A percentile compares a stretch with the other conserved stretches of the same genome.
Conservation (phyloP, 495 filamentous ascomycete genomes). For the Penicillium tannophilum region DNA sequence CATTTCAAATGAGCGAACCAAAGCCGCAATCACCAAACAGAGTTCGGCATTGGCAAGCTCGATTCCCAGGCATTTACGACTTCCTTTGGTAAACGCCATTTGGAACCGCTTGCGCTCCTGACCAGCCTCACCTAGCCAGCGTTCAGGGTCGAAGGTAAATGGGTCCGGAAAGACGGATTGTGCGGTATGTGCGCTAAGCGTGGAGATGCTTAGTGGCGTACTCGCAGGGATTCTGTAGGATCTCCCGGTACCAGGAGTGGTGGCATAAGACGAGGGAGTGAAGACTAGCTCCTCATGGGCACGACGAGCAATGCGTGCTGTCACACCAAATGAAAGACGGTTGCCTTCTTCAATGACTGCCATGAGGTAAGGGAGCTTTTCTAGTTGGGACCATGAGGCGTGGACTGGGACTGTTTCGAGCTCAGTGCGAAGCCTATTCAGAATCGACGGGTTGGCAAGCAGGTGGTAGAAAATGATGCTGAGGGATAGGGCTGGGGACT, state of each 20-base stretch:
- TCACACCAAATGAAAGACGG: conserved; percentile 43
- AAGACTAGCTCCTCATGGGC: conserved; percentile 32
- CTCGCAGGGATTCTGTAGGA: conserved; percentile 28
- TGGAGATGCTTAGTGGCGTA: conserved; percentile 33
- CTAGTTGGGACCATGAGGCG: conserved; percentile 33
- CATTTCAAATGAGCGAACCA: conserved; percentile 29
- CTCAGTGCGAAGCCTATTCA: conserved; percentile 35
- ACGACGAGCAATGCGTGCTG: conserved; percentile 28
- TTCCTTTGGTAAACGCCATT: conserved; percentile 27
- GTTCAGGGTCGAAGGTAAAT: conserved; percentile 23
- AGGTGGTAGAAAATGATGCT: conserved; percentile 39
- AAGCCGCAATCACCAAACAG: conserved; percentile 24
- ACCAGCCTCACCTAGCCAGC: conserved; percentile 23
- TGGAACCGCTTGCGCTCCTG: conserved; percentile 23
- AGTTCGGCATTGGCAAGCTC: conserved; percentile 31
- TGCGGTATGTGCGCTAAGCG: conserved; percentile 24
- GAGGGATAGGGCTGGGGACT: conserved; percentile 33
- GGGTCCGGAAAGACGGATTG: conserved; percentile 28
- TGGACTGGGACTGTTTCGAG: conserved; percentile 27
- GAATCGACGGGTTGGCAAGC: conserved; percentile 32
- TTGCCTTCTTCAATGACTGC: conserved; percentile 46
- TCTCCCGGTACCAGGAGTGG: neutral
- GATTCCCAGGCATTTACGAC: conserved; percentile 31
- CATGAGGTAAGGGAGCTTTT: conserved; percentile 51
- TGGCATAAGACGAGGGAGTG: conserved; percentile 20